phyloP scores from a whole-genome alignment of 2,329 filamentous ascomycete species.

The Hymenoscyphus salicellus region DNA sequence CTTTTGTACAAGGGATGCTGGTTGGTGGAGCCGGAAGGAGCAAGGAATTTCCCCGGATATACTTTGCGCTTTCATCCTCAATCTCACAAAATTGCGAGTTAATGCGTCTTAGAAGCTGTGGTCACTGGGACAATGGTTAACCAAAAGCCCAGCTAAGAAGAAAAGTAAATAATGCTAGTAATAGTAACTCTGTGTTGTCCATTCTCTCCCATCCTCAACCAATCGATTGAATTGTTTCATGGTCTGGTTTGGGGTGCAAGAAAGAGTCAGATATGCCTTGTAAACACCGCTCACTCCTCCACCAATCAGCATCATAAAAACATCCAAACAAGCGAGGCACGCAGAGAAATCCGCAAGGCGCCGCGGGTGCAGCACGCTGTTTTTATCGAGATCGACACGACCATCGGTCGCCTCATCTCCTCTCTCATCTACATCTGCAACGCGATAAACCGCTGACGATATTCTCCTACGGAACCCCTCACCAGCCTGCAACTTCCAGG shows the following conservation, averaged over 20 bases:
- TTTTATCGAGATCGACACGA: constrained; percentile 6
- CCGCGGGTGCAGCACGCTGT: background rate
- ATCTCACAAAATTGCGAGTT: background rate
- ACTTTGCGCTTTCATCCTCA: background rate
- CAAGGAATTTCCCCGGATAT: constrained; percentile 3
- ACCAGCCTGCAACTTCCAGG: constrained; percentile 7
- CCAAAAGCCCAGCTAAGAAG: background rate
- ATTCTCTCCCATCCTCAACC: background rate
- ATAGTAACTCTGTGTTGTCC: background rate
- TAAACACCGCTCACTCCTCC: background rate
- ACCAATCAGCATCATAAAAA: constrained; percentile 1
- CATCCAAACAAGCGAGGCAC: constrained; percentile 2
- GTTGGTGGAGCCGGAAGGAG: background rate
- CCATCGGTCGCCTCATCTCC: constrained; percentile 4
- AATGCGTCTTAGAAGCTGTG: background rate
- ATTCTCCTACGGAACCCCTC: background rate
- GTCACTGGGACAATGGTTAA: background rate
- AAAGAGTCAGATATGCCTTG: background rate
- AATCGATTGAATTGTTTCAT: background rate
- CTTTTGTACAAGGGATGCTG: background rate
- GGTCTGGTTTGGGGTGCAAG: background rate
- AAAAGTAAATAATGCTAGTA: background rate
- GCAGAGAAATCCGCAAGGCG: background rate
- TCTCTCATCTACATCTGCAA: background rate
- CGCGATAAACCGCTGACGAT: background rate